Percentiles rank a stretch among this genome's conserved stretches.
Evolutionary conservation across 2,329 filamentous ascomycete genomes (phyloP).

Genomic region (Calonectria pseudoturangicola): DNA sequence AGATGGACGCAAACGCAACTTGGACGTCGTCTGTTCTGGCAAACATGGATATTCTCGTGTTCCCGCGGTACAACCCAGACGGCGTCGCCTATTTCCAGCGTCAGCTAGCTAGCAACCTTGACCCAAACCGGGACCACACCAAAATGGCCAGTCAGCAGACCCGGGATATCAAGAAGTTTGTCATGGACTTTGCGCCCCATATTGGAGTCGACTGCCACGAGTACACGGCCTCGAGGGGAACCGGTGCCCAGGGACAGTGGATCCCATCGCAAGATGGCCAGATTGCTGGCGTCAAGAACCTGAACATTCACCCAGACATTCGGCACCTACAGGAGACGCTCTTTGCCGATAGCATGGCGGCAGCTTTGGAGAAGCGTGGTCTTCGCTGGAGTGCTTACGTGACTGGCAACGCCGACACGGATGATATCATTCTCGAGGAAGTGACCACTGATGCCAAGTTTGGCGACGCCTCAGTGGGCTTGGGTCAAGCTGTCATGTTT

Average conservation of each 20-base stretch:
- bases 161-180: conserved; percentile 51
- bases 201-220: conserved; percentile 54
- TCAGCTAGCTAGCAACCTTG: conserved; percentile 52
- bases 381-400: conserved; percentile 56
- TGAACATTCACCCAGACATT: conserved; percentile 56
- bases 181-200: conserved; percentile 51
- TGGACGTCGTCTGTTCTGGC: conserved; percentile 53
- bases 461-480: conserved; percentile 52
- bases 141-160: conserved; percentile 53
- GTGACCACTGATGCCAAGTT: conserved; percentile 52
- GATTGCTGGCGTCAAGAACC: conserved; percentile 54
- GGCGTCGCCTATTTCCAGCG: conserved; percentile 56
- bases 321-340: conserved; percentile 48
- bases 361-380: conserved; percentile 46
- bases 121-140: conserved; percentile 56
- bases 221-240: conserved; percentile 52
- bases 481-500: conserved; percentile 54
- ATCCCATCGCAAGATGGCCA: conserved; percentile 53
- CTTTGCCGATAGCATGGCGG: conserved; percentile 49
- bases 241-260: conserved; percentile 51
- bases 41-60: conserved; percentile 55
- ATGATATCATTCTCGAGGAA: conserved; percentile 52
- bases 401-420: conserved; percentile 39
- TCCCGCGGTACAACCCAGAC: conserved; percentile 56
- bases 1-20: conserved; percentile 52